phyloP scores from a whole-genome alignment of 306 rosid genomes.

The Fragaria iinumae region DNA sequence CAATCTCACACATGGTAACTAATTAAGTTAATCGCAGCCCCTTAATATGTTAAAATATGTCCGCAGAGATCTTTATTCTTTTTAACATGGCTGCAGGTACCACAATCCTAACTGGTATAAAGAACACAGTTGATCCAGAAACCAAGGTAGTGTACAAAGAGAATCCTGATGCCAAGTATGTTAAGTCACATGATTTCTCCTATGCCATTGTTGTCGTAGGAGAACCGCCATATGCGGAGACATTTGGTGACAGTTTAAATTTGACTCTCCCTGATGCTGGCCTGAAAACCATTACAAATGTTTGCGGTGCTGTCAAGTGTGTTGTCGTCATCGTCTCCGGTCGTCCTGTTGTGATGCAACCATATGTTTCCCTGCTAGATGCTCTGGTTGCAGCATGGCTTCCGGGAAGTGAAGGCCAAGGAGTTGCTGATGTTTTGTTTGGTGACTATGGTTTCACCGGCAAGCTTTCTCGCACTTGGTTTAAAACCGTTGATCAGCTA shows the following conservation, averaged over 20 bases:
- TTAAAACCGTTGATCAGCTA: slow-evolving; percentile 41
- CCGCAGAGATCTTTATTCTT: neutral
- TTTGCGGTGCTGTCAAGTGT: slow-evolving; percentile 37
- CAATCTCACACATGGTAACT: slow-evolving; percentile 14
- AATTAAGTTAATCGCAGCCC: neutral
- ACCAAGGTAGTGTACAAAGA: slow-evolving; percentile 29
- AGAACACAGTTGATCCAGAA: slow-evolving; percentile 23
- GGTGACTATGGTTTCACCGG: slow-evolving; percentile 41
- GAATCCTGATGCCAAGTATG: slow-evolving; percentile 30
- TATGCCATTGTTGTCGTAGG: slow-evolving; percentile 44
- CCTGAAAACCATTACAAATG: slow-evolving; percentile 27
- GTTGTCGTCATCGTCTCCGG: slow-evolving; percentile 37
- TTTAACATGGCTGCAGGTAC: slow-evolving; percentile 16
- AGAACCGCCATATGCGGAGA: slow-evolving; percentile 43
- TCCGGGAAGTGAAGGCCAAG: slow-evolving; percentile 44
- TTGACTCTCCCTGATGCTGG: slow-evolving; percentile 31
- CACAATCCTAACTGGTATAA: slow-evolving; percentile 26
- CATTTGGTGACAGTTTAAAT: slow-evolving; percentile 36
- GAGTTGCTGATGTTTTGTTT: slow-evolving; percentile 37
- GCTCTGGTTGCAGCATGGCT: slow-evolving; percentile 51
- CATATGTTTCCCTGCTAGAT: slow-evolving; percentile 22
- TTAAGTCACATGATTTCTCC: slow-evolving; percentile 21
- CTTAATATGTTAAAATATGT: neutral
- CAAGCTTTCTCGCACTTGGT: slow-evolving; percentile 40
- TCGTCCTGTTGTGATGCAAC: slow-evolving; percentile 36